Evolutionary conservation across 768 basidiomycete species (phyloP).

Genomic region (Mrakia frigida): DNA sequence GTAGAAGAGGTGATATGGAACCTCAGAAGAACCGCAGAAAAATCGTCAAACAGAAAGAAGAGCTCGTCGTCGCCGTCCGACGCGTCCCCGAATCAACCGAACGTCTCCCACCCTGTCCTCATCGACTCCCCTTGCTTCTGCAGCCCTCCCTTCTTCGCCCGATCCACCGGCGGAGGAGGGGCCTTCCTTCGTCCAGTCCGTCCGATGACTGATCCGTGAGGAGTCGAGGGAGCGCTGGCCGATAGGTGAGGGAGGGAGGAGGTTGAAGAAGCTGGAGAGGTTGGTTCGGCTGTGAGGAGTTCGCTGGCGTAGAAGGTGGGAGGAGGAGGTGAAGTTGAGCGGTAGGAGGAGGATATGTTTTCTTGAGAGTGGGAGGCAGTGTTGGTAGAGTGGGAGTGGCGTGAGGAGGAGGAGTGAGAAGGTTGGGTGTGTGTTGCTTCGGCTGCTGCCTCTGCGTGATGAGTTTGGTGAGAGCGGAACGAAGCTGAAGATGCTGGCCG

Average conservation of each 20-base stretch:
- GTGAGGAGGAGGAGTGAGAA: neutral
- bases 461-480: neutral
- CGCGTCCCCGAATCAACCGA: neutral
- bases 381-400: neutral
- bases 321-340: neutral
- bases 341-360: neutral
- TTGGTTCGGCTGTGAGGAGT: neutral
- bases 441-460: neutral
- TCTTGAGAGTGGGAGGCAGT: slow-evolving; percentile 5
- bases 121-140: neutral
- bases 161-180: slow-evolving; percentile 1
- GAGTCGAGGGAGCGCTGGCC: neutral
- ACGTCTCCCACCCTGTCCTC: slow-evolving; percentile 21
- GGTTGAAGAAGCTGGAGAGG: neutral
- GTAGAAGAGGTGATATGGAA: too few species aligned
- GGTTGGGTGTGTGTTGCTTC: neutral
- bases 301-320: neutral
- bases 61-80: neutral
- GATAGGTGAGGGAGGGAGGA: neutral
- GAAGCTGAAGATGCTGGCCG: neutral
- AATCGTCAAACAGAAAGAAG: neutral
- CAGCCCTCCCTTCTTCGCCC: neutral
- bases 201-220: neutral
- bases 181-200: slow-evolving; percentile 4
- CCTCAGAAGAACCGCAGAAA: too few species aligned